Base-by-base conservation (phyloP, 1,139 yeast species). In the Magnusiomyces magnusii region DNA sequence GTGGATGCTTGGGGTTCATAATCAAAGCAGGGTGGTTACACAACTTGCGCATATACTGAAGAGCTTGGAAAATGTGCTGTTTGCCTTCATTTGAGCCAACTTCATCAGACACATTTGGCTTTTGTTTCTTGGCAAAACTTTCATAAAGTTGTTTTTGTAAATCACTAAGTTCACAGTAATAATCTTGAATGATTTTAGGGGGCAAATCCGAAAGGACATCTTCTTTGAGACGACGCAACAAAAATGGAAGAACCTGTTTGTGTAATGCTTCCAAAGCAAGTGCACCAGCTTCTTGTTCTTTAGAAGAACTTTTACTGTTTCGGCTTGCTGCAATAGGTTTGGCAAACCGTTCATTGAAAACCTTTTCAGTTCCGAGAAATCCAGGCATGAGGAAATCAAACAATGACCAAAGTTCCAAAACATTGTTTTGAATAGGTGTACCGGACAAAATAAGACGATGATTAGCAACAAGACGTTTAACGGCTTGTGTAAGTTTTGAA, bases 331-430 rank as follows among this genome's bases (percentile, higher is more conserved):
- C 95, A 71, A 95, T 95, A 2, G 99, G 99, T 68, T 91, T 92
- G 24, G 98, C 96, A 78, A 92, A 95, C 65, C 93, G 85, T 63
- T 92, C 98, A 67, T 92, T 95, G 76, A 95, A 95, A 53, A 87
- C 81, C 73, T 91, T 93, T 69, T 95, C 99, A 1, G 96, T 86
- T 21, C 99, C 99, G 67, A 95, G 78, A 71, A 93, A 95, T 0
- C 99, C 99, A 1, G 99, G 99, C 99, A 95, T 95, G 71, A 95
- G 78, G 72, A 91, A 95, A 72, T 95, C 99, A 77, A 95, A 95
- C 67, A 95, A 77, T 1, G 99, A 93, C 99, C 99, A 95, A 62
- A 95, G 76, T 71, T 95, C 99, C 55, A 95, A 79, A 1, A 95
- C 99, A 69, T 95, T 93, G 69, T 95, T 95, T 73, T 95, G 99